Base-by-base conservation (phyloP, 768 basidiomycete species). In the Phallus indusiatus region DNA sequence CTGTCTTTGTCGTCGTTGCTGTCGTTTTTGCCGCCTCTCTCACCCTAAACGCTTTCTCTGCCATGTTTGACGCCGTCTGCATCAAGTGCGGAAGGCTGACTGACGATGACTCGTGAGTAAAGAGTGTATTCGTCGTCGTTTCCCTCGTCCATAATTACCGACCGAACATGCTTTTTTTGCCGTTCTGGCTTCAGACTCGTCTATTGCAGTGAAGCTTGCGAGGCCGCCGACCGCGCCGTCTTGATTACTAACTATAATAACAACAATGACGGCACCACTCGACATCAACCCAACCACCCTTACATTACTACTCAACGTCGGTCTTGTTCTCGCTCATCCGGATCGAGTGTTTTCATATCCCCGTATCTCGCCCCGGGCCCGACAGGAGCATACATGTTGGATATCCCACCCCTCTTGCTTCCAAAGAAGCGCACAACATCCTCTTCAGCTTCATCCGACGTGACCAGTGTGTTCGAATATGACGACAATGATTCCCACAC, bases 61-160 rank as follows among this genome's bases (percentile, higher is more conserved):
- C 56, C 60, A 90, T 89, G 87, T 88, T 86, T 71, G 83, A 87
- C 78, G 86, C 88, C 76, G 77, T 84, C 66, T 90, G 88, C 68
- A 77, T 90, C 59, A 74, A 78, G 55, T 90, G 88, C 68, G 84
- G 86, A 55, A 83, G 79, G 70, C 80, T 80, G 56, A 76, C 87
- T 64, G 68, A 70, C 62, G 81, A 79, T 70, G 81, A 84, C 69
- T 80, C 79, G 85, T 86, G 55, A 46, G 62, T 48, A 10, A n/a
- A n/a, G 22, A 17, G n/a, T 60, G 34, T 22, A n/a, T 46, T 58
- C 47, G 37, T 55, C 21, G 75, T 63, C 78, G 72, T 63, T n/a
- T n/a, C n/a, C n/a, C 56, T 60, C 52, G 63, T 55, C 63, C 64
- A 62, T 54, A 55, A 60, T 36, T 57, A 49, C 12, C 35, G 46